Evolutionary conservation across 805 yeast genomes (phyloP).

Genomic region (Saccharomycopsis javanensis): DNA sequence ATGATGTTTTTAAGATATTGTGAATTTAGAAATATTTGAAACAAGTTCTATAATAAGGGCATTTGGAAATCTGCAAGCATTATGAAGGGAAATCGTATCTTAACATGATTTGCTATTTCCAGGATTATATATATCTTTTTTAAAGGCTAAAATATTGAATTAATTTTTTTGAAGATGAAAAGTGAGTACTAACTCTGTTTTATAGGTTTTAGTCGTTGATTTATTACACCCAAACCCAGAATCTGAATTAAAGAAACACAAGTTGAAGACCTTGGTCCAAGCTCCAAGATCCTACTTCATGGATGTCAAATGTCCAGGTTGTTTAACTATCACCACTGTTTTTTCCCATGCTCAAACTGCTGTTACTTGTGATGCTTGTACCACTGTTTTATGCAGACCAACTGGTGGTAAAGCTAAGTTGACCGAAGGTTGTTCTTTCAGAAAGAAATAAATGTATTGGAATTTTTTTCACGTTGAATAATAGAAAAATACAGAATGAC

Average conservation of each 20-base stretch:
- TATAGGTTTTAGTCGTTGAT: slow-evolving; percentile 95
- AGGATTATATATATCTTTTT: no score
- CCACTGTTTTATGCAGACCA: slow-evolving; percentile 97
- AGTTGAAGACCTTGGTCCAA: slow-evolving; percentile 94
- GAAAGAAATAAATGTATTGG: slow-evolving; percentile 69
- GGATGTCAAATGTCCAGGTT: slow-evolving; percentile 99
- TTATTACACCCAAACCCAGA: slow-evolving; percentile 97
- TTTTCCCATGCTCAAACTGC: slow-evolving; percentile 99
- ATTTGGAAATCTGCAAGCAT: no score
- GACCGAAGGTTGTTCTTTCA: slow-evolving; percentile 99
- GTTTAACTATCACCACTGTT: slow-evolving; percentile 97
- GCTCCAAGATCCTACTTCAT: slow-evolving; percentile 98
- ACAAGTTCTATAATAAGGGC: no score
- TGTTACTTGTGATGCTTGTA: slow-evolving; percentile 97
- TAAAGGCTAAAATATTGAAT: no score
- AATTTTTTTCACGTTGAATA: background rate
- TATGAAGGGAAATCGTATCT: no score
- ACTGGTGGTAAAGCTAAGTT: slow-evolving; percentile 99
- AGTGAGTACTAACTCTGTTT: slow-evolving; percentile 13
- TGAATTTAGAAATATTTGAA: no score
- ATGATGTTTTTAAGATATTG: no score
- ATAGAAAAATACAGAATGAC: slow-evolving; percentile 3
- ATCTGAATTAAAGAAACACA: slow-evolving; percentile 94
- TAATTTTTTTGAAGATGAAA: no score
- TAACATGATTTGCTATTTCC: no score